Evolutionary conservation across 2,329 filamentous ascomycete genomes (phyloP).

Genomic region (Colletotrichum karsti): DNA sequence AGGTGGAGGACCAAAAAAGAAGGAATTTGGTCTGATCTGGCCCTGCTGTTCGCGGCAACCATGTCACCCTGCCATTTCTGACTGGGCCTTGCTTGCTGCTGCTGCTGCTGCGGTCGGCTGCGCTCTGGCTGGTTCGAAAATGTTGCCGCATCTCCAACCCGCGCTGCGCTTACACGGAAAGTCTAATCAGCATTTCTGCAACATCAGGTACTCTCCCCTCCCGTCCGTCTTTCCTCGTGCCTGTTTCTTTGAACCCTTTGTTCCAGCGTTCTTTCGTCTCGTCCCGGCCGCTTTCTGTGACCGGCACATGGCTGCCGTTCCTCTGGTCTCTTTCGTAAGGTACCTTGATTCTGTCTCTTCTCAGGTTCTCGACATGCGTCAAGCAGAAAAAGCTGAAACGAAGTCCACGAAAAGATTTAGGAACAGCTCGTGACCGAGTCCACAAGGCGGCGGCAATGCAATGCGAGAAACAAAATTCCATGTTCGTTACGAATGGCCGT

Average conservation of each 20-base stretch:
- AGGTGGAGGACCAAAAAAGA: too few species aligned
- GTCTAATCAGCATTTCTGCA: background rate
- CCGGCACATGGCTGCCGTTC: background rate
- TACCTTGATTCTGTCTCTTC: background rate
- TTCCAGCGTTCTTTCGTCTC: background rate
- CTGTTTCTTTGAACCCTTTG: background rate
- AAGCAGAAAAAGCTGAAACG: slow-evolving; percentile 18
- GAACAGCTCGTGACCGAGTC: background rate
- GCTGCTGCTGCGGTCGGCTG: background rate
- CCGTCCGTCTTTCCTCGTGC: background rate
- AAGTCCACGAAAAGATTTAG: slow-evolving; percentile 19
- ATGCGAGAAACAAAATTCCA: slow-evolving; percentile 21
- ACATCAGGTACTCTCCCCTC: background rate
- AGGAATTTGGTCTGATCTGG: slow-evolving; percentile 13
- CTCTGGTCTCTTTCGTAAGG: background rate
- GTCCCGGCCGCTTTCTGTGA: background rate
- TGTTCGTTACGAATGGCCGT: background rate
- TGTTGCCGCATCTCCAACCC: slow-evolving; percentile 4
- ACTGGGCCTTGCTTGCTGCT: background rate
- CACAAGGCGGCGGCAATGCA: slow-evolving; percentile 17
- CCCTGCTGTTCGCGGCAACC: background rate
- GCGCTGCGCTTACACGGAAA: slow-evolving; percentile 2
- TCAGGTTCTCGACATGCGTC: background rate
- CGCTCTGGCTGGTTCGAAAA: background rate
- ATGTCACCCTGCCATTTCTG: background rate